Percentiles rank a stretch among this genome's conserved stretches.
Conservation (phyloP, 441 rosid species). For the Dalechampia spathulata region DNA sequence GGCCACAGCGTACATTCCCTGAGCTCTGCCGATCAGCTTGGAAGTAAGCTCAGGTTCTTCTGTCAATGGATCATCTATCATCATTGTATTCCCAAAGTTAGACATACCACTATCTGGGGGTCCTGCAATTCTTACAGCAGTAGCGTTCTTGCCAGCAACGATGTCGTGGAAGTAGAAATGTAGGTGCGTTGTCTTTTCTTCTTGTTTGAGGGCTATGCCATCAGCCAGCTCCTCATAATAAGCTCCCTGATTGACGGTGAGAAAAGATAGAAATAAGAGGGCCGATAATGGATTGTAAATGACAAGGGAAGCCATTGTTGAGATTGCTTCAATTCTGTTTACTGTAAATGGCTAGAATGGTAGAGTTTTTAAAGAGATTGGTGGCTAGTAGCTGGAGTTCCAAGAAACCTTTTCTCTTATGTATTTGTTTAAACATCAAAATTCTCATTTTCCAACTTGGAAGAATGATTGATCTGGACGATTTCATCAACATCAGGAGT, state of each 20-base stretch:
- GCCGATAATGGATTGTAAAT: neutral
- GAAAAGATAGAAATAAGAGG: slow-evolving; percentile 12
- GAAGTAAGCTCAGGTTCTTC: slow-evolving; percentile 36
- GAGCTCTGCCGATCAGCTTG: slow-evolving; percentile 53
- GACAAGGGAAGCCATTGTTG: slow-evolving; percentile 14
- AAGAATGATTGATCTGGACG: slow-evolving; percentile 5
- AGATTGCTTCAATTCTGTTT: neutral
- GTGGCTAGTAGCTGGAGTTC: slow-evolving; percentile 9
- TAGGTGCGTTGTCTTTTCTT: slow-evolving; percentile 43
- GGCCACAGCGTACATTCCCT: slow-evolving; percentile 49
- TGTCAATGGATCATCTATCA: slow-evolving; percentile 53
- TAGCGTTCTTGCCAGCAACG: slow-evolving; percentile 38
- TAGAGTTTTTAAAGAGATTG: neutral
- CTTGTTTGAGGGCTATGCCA: slow-evolving; percentile 20
- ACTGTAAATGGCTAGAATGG: neutral
- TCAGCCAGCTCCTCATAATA: slow-evolving; percentile 27
- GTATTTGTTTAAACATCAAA: neutral
- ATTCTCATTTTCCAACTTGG: neutral
- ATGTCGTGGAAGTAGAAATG: slow-evolving; percentile 70
- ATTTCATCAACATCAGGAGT: neutral
- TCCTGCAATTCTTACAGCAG: slow-evolving; percentile 31
- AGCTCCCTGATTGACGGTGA: slow-evolving; percentile 11
- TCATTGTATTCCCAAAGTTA: slow-evolving; percentile 34
- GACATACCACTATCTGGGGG: slow-evolving; percentile 29
- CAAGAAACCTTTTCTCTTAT: slow-evolving; percentile 4